Evolutionary conservation across 1,284 basidiomycete genomes (phyloP).

Genomic region (Sanguinoderma infundibulare): DNA sequence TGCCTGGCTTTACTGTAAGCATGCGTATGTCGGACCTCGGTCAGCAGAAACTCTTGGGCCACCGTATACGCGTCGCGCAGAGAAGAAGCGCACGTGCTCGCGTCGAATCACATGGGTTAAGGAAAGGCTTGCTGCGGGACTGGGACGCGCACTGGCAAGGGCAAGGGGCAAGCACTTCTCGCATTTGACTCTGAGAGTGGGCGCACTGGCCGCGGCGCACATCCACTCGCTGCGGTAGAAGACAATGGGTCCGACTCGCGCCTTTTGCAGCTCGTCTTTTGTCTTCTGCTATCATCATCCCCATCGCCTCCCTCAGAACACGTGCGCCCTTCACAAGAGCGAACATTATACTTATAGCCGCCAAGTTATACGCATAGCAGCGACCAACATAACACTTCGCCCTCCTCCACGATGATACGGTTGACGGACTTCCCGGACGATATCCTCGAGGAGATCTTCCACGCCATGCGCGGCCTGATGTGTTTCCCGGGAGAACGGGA

Average conservation of each 20-base stretch:
- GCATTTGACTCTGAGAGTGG: background rate
- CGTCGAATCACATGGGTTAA: background rate
- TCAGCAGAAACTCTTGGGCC: too few relatives aligned
- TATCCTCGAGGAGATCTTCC: slow-evolving; percentile 15
- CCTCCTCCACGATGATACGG: slow-evolving; percentile 1
- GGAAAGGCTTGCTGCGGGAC: background rate
- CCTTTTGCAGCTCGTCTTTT: background rate
- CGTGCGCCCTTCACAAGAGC: slow-evolving; percentile 1
- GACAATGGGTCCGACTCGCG: background rate
- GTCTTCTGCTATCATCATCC: background rate
- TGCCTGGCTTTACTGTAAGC: too few relatives aligned
- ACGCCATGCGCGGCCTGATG: slow-evolving; percentile 8
- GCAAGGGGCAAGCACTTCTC: too few relatives aligned
- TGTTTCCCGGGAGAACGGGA: slow-evolving; percentile 15
- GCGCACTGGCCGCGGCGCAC: background rate
- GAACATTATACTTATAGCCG: too few relatives aligned
- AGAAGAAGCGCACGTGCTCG: background rate
- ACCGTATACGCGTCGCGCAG: background rate
- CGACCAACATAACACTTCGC: background rate
- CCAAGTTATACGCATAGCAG: too few relatives aligned
- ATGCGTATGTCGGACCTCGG: too few relatives aligned
- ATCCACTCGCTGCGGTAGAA: background rate
- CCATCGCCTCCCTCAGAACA: background rate
- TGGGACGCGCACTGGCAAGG: too few relatives aligned
- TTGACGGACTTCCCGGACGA: slow-evolving; percentile 17